Percentiles rank a stretch among this genome's conserved stretches.
These are phyloP conservation scores for Calocera viscosa DNA, from an alignment of 768 basidiomycete genomes.

Conservation along the genomic window DNA sequence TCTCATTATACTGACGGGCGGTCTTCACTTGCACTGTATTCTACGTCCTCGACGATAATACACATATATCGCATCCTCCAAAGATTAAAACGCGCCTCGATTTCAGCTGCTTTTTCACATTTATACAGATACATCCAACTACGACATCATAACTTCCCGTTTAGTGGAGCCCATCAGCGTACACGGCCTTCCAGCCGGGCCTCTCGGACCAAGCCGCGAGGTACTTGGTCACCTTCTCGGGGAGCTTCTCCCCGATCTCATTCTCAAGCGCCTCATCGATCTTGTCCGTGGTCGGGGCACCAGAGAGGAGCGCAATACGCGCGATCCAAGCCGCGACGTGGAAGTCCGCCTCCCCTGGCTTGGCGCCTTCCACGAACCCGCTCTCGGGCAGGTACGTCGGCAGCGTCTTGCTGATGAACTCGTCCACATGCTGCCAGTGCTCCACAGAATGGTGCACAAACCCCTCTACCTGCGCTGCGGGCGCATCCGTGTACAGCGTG, in stretches of 20 bases:
- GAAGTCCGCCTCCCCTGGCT: constrained; percentile 43
- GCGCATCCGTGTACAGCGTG: constrained; percentile 33
- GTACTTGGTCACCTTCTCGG: constrained; percentile 32
- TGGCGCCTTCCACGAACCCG: constrained; percentile 38
- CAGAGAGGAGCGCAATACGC: constrained; percentile 25
- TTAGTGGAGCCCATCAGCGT: constrained; percentile 34
- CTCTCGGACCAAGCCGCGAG: constrained; percentile 36
- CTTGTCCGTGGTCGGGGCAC: not conserved
- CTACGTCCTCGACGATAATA: not conserved
- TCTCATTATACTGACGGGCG: not conserved
- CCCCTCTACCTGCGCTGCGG: constrained; percentile 26
- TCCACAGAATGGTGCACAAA: constrained; percentile 33
- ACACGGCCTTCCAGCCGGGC: constrained; percentile 32
- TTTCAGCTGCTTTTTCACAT: not conserved
- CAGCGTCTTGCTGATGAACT: constrained; percentile 33
- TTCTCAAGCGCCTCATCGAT: constrained; percentile 21
- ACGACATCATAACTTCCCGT: not conserved
- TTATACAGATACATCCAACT: not conserved
- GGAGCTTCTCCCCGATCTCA: constrained; percentile 28
- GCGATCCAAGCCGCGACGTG: constrained; percentile 44
- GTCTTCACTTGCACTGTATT: not conserved
- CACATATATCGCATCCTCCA: not conserved
- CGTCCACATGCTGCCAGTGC: constrained; percentile 31
- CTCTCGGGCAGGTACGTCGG: constrained; percentile 32
- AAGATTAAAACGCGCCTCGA: not conserved